Evolutionary conservation across 139 green algal genomes (phyloP).

Genomic region (Chlamydomonas sphaeroides): DNA sequence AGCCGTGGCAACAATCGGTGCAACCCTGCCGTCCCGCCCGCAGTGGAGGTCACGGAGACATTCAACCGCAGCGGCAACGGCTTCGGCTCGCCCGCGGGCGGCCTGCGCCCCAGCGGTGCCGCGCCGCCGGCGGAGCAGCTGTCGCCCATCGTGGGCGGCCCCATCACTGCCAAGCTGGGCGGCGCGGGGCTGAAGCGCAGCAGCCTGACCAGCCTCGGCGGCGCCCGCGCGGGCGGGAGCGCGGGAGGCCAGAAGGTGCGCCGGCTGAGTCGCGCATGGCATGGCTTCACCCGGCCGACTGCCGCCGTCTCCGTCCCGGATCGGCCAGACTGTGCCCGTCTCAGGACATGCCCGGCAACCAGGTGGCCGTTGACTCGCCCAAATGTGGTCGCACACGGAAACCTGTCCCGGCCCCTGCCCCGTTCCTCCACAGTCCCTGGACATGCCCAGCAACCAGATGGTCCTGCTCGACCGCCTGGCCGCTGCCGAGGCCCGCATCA

Average conservation of each 20-base stretch:
- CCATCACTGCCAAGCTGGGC: constrained; percentile 39
- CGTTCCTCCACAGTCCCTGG: constrained; percentile 20
- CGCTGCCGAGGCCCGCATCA: constrained; percentile 26
- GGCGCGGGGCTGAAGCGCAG: constrained; percentile 11
- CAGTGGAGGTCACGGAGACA: constrained; percentile 35
- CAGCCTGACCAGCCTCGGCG: constrained; percentile 5
- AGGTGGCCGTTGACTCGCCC: too few relatives aligned
- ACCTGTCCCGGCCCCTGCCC: too few relatives aligned
- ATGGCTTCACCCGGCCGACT: too few relatives aligned
- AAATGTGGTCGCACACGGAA: too few relatives aligned
- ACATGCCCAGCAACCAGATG: constrained; percentile 22
- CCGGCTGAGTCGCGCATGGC: too few relatives aligned
- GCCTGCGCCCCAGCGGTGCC: background rate
- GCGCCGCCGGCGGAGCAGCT: constrained; percentile 22
- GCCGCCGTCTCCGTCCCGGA: too few relatives aligned
- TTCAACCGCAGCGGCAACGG: background rate
- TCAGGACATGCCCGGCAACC: too few relatives aligned
- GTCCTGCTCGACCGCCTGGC: constrained; percentile 34
- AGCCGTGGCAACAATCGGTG: too few relatives aligned
- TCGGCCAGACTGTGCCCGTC: too few relatives aligned
- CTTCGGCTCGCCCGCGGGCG: background rate
- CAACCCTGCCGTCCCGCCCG: too few relatives aligned
- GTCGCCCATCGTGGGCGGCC: constrained; percentile 30
- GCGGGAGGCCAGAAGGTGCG: background rate
- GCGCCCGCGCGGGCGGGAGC: background rate